Evolutionary conservation across 2,329 filamentous ascomycete species (phyloP), one percentile per base, ranked within the genome.

Genomic region (Ceratocystis variospora): DNA sequence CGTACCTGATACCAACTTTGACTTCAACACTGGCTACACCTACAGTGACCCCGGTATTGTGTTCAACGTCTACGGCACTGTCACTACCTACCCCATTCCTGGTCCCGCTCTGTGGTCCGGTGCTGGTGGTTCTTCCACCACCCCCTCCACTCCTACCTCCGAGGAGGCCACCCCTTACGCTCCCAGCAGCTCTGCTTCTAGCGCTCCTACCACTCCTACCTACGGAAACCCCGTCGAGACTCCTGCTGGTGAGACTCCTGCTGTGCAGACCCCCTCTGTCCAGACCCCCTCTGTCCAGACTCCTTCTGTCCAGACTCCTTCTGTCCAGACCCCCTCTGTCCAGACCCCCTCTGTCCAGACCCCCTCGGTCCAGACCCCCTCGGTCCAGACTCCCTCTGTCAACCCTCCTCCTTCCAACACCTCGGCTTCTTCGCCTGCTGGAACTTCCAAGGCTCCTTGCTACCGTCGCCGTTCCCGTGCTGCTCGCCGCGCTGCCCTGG

Each of bases 41-140:
- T 75, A 77, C 70, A 74, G 76, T 65, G 83, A 86, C 72, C 73
- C 80, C 12, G 84, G 84, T 68, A 83, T 87, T 71, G 70, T 77
- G 68, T 75, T 85, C 78, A 82, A 81, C 78, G 79, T 87, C 74
- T 86, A 86, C 79, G 68, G 63, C 63, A 64, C 64, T 48, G 66
- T 66, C 70, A 68, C 70, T 55, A 71, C 61, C 70, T 76, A 77
- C 72, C 17, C 68, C 28, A 75, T 76, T 64, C 74, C 75, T 67
- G 75, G 75, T 62, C 74, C 74, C 25, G 70, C 69, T 19, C 71
- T 76, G 70, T 76, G 73, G 70, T 68, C 69, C n/a, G 70, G 69
- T 67, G 64, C 64, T 45, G 37, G 25, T 55, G 62, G 44, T 25
- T 19, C 17, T 46, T n/a, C 53, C 17, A 31, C 37, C 25, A 28